Evolutionary conservation across 352 stramenopile genomes (phyloP).

Genomic region (Phytophthora rubi): DNA sequence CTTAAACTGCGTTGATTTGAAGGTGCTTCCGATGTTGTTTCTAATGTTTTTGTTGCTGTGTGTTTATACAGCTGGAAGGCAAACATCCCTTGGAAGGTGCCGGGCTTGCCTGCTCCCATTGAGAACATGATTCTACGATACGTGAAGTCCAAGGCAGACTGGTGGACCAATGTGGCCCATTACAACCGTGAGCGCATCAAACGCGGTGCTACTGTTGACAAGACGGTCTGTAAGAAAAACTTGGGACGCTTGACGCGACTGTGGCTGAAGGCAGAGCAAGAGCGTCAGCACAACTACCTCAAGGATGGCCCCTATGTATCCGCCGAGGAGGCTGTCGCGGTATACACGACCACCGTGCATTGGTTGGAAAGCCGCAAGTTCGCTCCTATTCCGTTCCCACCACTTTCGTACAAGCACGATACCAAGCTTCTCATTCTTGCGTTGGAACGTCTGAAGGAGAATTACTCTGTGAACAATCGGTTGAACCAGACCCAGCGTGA

Average conservation of each 20-base stretch:
- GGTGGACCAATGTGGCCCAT: slow-evolving; percentile 99
- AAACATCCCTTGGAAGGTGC: slow-evolving; percentile 99
- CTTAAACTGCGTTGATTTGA: not conserved
- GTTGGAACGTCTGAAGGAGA: slow-evolving; percentile 99
- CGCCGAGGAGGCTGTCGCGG: slow-evolving; percentile 98
- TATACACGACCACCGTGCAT: slow-evolving; percentile 99
- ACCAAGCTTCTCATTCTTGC: slow-evolving; percentile 99
- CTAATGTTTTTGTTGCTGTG: slow-evolving; percentile 10
- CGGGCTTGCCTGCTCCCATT: slow-evolving; percentile 98
- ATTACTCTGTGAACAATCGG: slow-evolving; percentile 97
- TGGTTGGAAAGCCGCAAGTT: slow-evolving; percentile 99
- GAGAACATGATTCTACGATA: slow-evolving; percentile 99
- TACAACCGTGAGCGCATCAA: slow-evolving; percentile 99
- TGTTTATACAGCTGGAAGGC: slow-evolving; percentile 91
- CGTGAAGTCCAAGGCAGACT: slow-evolving; percentile 99
- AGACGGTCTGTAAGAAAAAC: slow-evolving; percentile 99
- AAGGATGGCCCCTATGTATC: slow-evolving; percentile 99
- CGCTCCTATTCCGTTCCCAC: slow-evolving; percentile 99
- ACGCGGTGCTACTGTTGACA: slow-evolving; percentile 98
- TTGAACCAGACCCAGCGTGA: slow-evolving; percentile 98
- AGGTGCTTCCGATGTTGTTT: slow-evolving; percentile 8
- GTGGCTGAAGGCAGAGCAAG: slow-evolving; percentile 99
- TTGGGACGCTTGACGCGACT: slow-evolving; percentile 97
- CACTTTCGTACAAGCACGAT: slow-evolving; percentile 99
- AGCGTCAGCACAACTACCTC: slow-evolving; percentile 99